These are phyloP conservation scores for Sarocladium brachiariae DNA, from an alignment of 2,329 filamentous ascomycete species.

Conservation along the genomic window DNA sequence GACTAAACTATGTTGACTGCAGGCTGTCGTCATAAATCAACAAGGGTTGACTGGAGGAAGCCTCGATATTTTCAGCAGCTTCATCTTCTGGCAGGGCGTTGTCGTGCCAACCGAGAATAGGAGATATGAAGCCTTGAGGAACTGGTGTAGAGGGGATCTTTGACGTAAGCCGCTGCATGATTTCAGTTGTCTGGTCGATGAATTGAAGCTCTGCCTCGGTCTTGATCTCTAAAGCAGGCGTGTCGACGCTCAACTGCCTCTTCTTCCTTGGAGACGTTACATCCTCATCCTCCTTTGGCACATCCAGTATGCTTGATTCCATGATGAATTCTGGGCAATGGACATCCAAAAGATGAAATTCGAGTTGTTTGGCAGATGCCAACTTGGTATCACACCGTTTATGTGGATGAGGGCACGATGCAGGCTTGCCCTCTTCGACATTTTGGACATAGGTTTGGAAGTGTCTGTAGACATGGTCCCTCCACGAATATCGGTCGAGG, in stretches of 20 bases:
- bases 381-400: background rate
- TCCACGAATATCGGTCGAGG: background rate
- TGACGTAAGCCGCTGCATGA: background rate
- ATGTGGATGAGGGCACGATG: background rate
- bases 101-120: background rate
- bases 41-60: background rate
- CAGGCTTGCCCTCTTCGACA: background rate
- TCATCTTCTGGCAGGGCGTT: background rate
- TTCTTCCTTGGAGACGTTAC: background rate
- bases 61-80: background rate
- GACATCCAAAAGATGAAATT: background rate
- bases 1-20: background rate
- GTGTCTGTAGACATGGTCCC: background rate
- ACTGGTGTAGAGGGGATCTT: background rate
- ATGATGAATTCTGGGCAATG: background rate
- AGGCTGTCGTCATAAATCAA: background rate
- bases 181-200: background rate
- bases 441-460: background rate
- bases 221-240: background rate
- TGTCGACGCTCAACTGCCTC: background rate
- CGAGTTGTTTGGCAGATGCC: background rate
- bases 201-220: background rate
- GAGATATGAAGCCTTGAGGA: background rate
- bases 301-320: background rate
- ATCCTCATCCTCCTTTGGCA: background rate